These are phyloP conservation scores for Polygonum maritimum DNA, from an alignment of 148 eudicot species.

Conservation along the genomic window DNA sequence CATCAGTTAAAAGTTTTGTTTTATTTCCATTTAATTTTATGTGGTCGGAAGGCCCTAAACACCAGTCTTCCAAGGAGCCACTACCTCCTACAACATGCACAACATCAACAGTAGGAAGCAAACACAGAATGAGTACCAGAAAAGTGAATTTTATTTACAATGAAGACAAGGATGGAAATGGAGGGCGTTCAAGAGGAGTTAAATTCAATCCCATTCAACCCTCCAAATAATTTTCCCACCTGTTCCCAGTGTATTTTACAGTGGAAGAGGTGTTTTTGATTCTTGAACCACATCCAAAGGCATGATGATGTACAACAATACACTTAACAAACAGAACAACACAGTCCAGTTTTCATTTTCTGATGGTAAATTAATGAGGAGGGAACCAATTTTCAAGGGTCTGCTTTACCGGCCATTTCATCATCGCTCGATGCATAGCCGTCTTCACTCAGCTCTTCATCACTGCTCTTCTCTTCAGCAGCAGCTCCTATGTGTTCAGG, in stretches of 20 bases:
- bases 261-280: neutral
- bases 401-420: slow-evolving; percentile 15
- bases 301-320: slow-evolving; percentile 5
- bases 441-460: slow-evolving; percentile 16
- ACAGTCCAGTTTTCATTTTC: neutral
- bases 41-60: no score
- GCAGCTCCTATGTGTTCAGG: slow-evolving; percentile 57
- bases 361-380: neutral
- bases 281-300: neutral
- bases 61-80: neutral
- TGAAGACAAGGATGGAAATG: slow-evolving; percentile 3
- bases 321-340: slow-evolving; percentile 2
- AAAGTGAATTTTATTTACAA: neutral
- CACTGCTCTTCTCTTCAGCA: slow-evolving; percentile 19
- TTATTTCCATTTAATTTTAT: no score
- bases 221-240: neutral
- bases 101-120: neutral
- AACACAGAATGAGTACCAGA: neutral
- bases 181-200: neutral
- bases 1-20: no score
- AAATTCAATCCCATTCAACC: neutral
- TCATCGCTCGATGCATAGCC: slow-evolving; percentile 16
- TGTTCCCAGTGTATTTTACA: slow-evolving; percentile 5
- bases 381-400: slow-evolving; percentile 11
- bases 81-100: neutral